phyloP scores from a whole-genome alignment of 495 filamentous ascomycete species.

The Clohesyomyces aquaticus region DNA sequence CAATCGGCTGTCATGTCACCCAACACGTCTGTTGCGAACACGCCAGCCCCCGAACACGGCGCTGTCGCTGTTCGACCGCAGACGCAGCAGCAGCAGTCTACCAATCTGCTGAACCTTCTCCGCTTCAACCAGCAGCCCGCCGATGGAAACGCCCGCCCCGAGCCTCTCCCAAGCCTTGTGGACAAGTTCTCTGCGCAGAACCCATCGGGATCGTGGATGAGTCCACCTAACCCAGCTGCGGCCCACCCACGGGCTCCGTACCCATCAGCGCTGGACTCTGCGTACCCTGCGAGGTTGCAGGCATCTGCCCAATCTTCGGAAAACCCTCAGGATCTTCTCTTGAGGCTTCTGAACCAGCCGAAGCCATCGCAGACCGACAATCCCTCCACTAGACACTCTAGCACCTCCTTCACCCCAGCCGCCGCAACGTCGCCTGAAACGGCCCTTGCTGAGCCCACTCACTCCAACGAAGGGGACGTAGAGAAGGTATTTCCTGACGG shows the following conservation, averaged over 20 bases:
- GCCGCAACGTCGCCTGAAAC: slow-evolving; percentile 33
- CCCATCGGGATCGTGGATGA: slow-evolving; percentile 43
- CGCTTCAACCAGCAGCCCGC: slow-evolving; percentile 60
- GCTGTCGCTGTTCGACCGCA: slow-evolving; percentile 12
- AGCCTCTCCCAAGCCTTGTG: slow-evolving; percentile 51
- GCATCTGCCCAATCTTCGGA: slow-evolving; percentile 21
- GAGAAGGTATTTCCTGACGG: slow-evolving; percentile 32
- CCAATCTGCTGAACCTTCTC: slow-evolving; percentile 80
- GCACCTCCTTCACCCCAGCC: slow-evolving; percentile 12
- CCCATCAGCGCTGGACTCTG: no score
- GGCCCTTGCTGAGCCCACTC: slow-evolving; percentile 36
- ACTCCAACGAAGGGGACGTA: slow-evolving; percentile 33
- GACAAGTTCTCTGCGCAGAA: slow-evolving; percentile 41
- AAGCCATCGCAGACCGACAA: slow-evolving; percentile 49
- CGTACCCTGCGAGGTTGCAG: slow-evolving; percentile 33
- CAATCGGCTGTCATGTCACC: slow-evolving; percentile 45
- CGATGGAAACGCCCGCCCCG: no score
- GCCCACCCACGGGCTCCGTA: no score
- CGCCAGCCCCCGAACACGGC: slow-evolving; percentile 50
- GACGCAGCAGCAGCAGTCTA: slow-evolving; percentile 55
- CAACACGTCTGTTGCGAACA: slow-evolving; percentile 48
- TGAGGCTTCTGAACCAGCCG: slow-evolving; percentile 65
- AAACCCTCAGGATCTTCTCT: slow-evolving; percentile 67
- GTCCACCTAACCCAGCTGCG: no score
- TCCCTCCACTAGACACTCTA: slow-evolving; percentile 6